Conservation (phyloP, 305 asterid genomes). For the Fraxinus latifolia region DNA sequence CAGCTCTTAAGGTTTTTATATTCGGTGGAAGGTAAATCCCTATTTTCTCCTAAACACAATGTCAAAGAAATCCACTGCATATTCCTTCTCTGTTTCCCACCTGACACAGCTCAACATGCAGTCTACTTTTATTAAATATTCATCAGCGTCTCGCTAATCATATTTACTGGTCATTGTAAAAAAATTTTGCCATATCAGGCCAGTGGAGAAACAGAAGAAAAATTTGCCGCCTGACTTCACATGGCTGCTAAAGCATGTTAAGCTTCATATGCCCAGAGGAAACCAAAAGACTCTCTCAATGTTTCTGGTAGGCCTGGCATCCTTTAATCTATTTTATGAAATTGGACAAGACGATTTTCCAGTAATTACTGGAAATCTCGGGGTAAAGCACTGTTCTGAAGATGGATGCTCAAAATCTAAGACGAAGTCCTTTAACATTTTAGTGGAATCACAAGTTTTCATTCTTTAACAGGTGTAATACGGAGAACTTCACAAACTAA, state of each 20-base stretch:
- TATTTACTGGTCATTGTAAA: not conserved
- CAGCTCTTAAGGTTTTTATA: not conserved
- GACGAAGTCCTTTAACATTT: not conserved
- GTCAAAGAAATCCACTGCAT: not conserved
- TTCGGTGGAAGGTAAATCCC: not conserved
- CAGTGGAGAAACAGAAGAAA: not conserved
- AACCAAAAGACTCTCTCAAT: not conserved
- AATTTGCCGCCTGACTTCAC: not conserved
- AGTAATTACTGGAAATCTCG: not conserved
- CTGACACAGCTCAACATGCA: not conserved
- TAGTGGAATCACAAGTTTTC: not conserved
- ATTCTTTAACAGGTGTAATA: not conserved
- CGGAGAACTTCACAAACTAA: not conserved
- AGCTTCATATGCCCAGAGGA: not conserved
- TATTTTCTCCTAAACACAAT: not conserved
- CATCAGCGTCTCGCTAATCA: not conserved
- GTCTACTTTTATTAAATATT: not conserved
- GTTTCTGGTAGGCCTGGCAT: not conserved
- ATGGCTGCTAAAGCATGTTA: not conserved
- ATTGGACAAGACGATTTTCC: not conserved
- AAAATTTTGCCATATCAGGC: not conserved
- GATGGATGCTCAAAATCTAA: not conserved
- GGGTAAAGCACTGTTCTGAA: not conserved
- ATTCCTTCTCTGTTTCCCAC: not conserved
- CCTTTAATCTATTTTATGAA: not conserved